Evolutionary conservation across 2,329 filamentous ascomycete species (phyloP), one percentile per base, ranked within the genome.

Genomic region (Lojkania enalia): DNA sequence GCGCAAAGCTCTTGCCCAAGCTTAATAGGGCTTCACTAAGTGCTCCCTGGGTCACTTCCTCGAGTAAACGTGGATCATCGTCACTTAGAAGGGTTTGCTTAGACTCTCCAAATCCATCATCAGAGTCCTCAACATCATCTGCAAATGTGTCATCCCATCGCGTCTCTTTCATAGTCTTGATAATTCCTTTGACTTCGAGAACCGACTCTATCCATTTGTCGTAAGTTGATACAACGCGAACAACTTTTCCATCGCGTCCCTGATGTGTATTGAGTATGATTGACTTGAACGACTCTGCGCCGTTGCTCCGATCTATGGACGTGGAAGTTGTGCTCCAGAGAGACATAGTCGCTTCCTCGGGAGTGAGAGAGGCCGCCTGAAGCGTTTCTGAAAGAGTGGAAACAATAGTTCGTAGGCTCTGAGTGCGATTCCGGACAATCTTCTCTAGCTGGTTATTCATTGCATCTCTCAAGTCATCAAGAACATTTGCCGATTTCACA

Each of bases 61-160:
- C 78, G 5, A 94, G 70, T 50, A 79, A 68, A 30, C 77, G 73
- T 0, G 87, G 85, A 55, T 94, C 88, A 23, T 92, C 83, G 40
- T 82, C 82, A 65, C 85, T 89, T 11, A 95, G 75, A 0, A 84
- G 67, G 27, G 79, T 77, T 55, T 89, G 85, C 23, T 85, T 78
- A 14, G 77, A 77, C 49, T 88, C 84, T 1, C 79, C 82, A 42
- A 87, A 78, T 50, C 91, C 87, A 48, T 90, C 86, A 48, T 90
- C 85, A 32, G 88, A 81, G 39, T 90, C 85, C 30, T 87, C 81
- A 31, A 87, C 83, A 43, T 91, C 86, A 30, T 89, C 82, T 39
- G 87, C 82, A 20, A 84, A 77, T 48, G 88, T 86, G 43, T 88
- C 85, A 51, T 91, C 86, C 87, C 88, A 91, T 44, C 83, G 80